Conservation (phyloP, 2,329 filamentous ascomycete species). For the Neofusicoccum parvum region DNA sequence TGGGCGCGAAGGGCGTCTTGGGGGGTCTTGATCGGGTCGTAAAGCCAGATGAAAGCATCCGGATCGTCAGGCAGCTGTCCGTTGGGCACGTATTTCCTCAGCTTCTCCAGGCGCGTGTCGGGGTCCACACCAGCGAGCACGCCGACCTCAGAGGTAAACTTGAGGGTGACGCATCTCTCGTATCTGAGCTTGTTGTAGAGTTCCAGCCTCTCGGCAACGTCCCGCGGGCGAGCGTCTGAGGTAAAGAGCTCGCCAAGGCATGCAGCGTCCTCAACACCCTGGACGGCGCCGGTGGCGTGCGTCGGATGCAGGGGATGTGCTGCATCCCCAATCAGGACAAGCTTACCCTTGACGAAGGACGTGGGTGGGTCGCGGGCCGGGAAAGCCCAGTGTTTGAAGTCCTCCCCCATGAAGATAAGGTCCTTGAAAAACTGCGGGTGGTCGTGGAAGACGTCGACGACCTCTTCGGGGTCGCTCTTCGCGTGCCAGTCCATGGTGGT, state of each 20-base stretch:
- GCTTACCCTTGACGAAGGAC: conserved; percentile 14
- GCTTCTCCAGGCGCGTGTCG: neutral
- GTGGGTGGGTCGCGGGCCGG: neutral
- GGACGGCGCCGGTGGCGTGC: conserved; percentile 21
- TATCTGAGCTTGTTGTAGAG: conserved; percentile 24
- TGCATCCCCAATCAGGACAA: conserved; percentile 23
- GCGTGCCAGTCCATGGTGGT: conserved; percentile 13
- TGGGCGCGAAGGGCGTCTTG: conserved; percentile 3
- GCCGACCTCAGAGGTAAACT: conserved; percentile 15
- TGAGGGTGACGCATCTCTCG: conserved; percentile 22
- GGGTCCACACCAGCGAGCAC: neutral
- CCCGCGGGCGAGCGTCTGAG: conserved; percentile 4
- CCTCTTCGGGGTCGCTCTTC: conserved; percentile 5
- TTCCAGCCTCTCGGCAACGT: conserved; percentile 18
- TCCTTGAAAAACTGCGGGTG: conserved; percentile 12
- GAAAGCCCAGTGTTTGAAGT: conserved; percentile 18
- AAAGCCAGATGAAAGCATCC: conserved; percentile 20
- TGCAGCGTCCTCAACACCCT: conserved; percentile 25
- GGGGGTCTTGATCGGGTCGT: conserved; percentile 11
- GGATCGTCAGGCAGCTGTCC: conserved; percentile 17
- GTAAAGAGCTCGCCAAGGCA: conserved; percentile 22
- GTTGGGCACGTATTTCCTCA: conserved; percentile 17
- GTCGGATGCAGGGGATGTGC: conserved; percentile 23
- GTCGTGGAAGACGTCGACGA: conserved; percentile 8
- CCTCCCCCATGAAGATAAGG: conserved; percentile 8